phyloP scores from a whole-genome alignment of 2,329 filamentous ascomycete genomes.

The Nothomitra cinnamomea region DNA sequence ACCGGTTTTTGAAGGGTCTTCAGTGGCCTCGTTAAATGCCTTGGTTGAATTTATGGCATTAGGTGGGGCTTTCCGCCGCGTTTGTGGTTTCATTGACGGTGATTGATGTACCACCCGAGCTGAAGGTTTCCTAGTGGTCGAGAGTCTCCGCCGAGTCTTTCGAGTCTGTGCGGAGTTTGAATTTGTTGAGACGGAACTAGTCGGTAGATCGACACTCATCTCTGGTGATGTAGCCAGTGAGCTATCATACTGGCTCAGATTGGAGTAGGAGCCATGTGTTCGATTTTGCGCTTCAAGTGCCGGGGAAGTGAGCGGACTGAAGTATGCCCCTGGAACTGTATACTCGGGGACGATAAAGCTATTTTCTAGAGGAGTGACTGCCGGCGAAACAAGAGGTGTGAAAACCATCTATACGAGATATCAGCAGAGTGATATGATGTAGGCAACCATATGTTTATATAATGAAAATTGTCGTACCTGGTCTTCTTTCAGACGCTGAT shows the following conservation, averaged over 20 bases:
- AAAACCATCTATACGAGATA: slow-evolving; percentile 43
- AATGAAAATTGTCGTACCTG: slow-evolving; percentile 27
- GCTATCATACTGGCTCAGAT: slow-evolving; percentile 27
- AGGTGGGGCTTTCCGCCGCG: slow-evolving; percentile 26
- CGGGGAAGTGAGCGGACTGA: slow-evolving; percentile 69
- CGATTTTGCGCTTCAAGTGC: slow-evolving; percentile 53
- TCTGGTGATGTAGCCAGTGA: slow-evolving; percentile 35
- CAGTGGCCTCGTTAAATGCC: slow-evolving; percentile 19
- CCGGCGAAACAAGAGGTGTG: slow-evolving; percentile 69
- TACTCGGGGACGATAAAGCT: slow-evolving; percentile 45
- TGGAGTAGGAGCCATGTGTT: slow-evolving; percentile 28
- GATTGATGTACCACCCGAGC: slow-evolving; percentile 21
- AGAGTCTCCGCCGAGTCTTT: slow-evolving; percentile 13
- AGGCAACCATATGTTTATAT: slow-evolving; percentile 3
- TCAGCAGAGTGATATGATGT: background rate
- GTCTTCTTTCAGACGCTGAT: slow-evolving; percentile 50
- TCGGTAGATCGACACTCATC: slow-evolving; percentile 20
- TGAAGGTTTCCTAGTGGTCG: slow-evolving; percentile 10
- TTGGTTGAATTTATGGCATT: slow-evolving; percentile 19
- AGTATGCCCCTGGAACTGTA: slow-evolving; percentile 53
- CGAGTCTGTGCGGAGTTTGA: slow-evolving; percentile 6
- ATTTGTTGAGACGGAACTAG: slow-evolving; percentile 5
- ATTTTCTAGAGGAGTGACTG: slow-evolving; percentile 61
- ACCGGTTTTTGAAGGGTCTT: slow-evolving; percentile 27
- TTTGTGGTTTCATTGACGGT: slow-evolving; percentile 23